Conservation (phyloP, 192 early-diverging fungal genomes). For the Pilaira anomala region DNA sequence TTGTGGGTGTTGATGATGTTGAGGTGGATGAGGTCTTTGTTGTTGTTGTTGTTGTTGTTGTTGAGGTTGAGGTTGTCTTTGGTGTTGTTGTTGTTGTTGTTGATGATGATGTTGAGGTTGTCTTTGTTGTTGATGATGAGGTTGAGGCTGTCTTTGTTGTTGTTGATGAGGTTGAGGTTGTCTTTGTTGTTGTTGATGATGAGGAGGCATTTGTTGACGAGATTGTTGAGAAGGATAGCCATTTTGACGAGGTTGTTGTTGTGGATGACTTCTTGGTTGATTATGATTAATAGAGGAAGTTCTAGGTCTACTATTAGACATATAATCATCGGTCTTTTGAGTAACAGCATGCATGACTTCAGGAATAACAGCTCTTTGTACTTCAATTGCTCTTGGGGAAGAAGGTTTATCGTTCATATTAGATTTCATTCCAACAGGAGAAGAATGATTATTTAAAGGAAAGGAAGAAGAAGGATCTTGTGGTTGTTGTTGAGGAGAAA, state of each 20-base stretch:
- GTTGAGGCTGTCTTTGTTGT: no score
- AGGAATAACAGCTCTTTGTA: conserved; percentile 25
- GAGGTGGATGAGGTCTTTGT: no score
- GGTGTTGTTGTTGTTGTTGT: not conserved
- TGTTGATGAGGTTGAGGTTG: no score
- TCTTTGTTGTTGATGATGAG: no score
- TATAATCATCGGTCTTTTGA: conserved; percentile 23
- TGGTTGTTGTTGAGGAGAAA: not conserved
- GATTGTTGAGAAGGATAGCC: not conserved
- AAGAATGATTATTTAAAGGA: not conserved
- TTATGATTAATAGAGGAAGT: conserved; percentile 12
- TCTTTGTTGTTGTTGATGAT: no score
- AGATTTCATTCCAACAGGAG: not conserved
- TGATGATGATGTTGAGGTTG: no score
- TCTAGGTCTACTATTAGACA: conserved; percentile 7
- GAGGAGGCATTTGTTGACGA: no score
- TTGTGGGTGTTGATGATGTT: no score
- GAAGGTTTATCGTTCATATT: conserved; percentile 3
- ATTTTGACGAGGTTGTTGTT: not conserved
- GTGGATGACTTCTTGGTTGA: not conserved
- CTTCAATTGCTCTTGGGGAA: conserved; percentile 28
- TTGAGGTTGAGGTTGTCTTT: no score
- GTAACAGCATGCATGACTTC: conserved; percentile 30
- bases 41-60: no score
- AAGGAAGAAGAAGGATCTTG: not conserved